These are phyloP conservation scores for Aureobasidium uvarum DNA, from an alignment of 2,329 filamentous ascomycete species.

Conservation along the genomic window DNA sequence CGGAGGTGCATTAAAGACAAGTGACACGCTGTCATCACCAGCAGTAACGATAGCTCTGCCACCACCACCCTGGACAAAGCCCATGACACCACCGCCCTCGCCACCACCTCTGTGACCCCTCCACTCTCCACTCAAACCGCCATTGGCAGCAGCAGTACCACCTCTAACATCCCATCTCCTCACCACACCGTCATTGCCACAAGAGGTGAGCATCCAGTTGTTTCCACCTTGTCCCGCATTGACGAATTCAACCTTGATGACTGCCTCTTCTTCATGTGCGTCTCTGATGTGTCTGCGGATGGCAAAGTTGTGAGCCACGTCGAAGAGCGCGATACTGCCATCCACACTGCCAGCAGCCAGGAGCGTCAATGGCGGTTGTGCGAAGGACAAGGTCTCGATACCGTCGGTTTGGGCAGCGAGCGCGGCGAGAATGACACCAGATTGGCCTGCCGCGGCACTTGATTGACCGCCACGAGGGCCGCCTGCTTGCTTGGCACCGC, in stretches of 20 bases:
- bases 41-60: conserved; percentile 80
- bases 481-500: conserved; percentile 46
- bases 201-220: conserved; percentile 73
- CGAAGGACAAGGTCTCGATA: conserved; percentile 73
- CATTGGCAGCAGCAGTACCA: conserved; percentile 63
- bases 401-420: conserved; percentile 75
- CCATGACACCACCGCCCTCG: conserved; percentile 83
- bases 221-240: conserved; percentile 41
- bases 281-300: conserved; percentile 77
- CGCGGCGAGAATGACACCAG: conserved; percentile 74
- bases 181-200: conserved; percentile 89
- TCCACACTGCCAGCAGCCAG: conserved; percentile 64
- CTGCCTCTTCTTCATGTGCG: conserved; percentile 82
- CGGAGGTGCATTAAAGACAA: conserved; percentile 59
- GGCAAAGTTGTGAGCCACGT: conserved; percentile 80
- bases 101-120: conserved; percentile 81
- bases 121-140: conserved; percentile 81
- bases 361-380: conserved; percentile 58
- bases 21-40: conserved; percentile 74
- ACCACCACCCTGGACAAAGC: conserved; percentile 77
- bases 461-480: conserved; percentile 43
- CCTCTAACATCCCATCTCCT: conserved; percentile 80
- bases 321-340: conserved; percentile 76
- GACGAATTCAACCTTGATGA: conserved; percentile 92
- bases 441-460: conserved; percentile 50